These are phyloP conservation scores for Neurospora sp. DNA, from an alignment of 495 filamentous ascomycete genomes.

Conservation along the genomic window DNA sequence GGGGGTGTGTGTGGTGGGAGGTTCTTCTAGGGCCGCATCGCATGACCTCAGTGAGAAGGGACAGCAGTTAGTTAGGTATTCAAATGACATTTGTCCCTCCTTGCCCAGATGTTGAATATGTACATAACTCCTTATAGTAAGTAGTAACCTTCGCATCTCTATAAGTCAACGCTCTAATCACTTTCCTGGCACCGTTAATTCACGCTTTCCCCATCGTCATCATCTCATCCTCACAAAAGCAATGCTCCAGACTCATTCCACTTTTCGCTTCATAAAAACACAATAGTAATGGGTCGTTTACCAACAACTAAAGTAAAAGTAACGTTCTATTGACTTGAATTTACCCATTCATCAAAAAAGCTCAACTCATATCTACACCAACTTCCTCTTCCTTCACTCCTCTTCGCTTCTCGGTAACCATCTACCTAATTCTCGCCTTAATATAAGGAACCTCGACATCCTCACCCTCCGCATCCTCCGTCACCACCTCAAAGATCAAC, in stretches of 20 bases:
- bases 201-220: neutral
- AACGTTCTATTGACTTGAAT: neutral
- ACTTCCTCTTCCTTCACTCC: neutral
- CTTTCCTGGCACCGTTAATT: neutral
- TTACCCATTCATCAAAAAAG: neutral
- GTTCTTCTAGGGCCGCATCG: no score
- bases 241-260: neutral
- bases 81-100: no score
- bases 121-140: no score
- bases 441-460: constrained; percentile 98
- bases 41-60: no score
- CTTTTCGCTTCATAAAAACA: neutral
- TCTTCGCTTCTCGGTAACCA: neutral
- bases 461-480: constrained; percentile 80
- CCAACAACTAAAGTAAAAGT: neutral
- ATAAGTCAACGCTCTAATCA: neutral
- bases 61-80: no score
- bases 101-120: no score
- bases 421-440: constrained; percentile 59
- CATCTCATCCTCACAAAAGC: neutral
- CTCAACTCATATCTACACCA: neutral
- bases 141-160: neutral
- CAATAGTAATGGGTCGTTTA: neutral
- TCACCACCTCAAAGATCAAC: constrained; percentile 91
- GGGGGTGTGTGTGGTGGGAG: no score